phyloP scores from a whole-genome alignment of 1,284 basidiomycete species.

The Cryptococcus hybrid region DNA sequence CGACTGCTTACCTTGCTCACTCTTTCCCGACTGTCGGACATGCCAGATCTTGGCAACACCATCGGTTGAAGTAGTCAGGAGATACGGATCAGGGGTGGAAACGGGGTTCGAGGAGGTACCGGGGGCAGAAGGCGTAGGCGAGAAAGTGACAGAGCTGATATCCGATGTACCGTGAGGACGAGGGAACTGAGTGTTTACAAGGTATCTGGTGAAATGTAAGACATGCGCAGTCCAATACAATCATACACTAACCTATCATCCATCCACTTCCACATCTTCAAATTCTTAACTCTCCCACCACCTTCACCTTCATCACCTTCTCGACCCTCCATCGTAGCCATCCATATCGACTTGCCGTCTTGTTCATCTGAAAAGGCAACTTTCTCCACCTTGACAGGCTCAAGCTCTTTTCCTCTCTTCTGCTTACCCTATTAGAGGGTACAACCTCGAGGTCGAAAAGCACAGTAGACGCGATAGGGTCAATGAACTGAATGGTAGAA shows the following conservation, averaged over 20 bases:
- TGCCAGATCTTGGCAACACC: conserved; percentile 54
- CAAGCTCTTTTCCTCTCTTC: conserved; percentile 66
- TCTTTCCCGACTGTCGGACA: conserved; percentile 40
- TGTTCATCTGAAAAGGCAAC: conserved; percentile 60
- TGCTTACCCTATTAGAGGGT: conserved; percentile 87
- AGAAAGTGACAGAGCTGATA: conserved; percentile 70
- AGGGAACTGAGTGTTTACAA: conserved; percentile 82
- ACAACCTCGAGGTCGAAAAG: conserved; percentile 88
- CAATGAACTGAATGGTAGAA: conserved; percentile 89
- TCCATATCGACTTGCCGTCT: conserved; percentile 64
- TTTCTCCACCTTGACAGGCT: conserved; percentile 72
- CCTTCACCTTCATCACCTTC: conserved; percentile 59
- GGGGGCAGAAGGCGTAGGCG: conserved; percentile 18
- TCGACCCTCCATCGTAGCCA: conserved; percentile 86
- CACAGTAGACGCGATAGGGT: conserved; percentile 67
- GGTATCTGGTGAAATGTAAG: conserved; percentile 31
- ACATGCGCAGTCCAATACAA: background rate
- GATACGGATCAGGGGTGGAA: conserved; percentile 31
- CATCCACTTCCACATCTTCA: conserved; percentile 91
- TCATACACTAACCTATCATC: conserved; percentile 45
- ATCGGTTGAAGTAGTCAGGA: conserved; percentile 48
- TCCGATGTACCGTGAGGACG: conserved; percentile 72
- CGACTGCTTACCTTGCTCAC: conserved; percentile 42
- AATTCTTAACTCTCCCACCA: conserved; percentile 63
- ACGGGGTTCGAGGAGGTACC: conserved; percentile 9